Conservation (phyloP, 176 grass and related monocot species). For the Otatea glauca region DNA sequence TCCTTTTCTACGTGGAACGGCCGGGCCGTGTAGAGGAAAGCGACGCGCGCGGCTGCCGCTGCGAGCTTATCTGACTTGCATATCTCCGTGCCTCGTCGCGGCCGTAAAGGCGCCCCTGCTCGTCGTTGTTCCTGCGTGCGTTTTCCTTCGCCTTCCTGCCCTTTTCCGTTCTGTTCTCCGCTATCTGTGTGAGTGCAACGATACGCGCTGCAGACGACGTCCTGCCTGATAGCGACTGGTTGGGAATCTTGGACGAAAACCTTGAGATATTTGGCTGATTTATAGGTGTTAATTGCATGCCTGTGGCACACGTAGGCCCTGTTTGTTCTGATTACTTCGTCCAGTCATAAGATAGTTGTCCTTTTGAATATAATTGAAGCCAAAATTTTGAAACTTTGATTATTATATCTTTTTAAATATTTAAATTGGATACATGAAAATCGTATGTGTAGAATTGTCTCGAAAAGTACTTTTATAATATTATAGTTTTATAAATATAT, state of each 20-base stretch:
- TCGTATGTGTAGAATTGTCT: too few relatives aligned
- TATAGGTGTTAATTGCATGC: neutral
- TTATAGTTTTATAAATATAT: too few relatives aligned
- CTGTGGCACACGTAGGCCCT: too few relatives aligned
- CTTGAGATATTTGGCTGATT: neutral
- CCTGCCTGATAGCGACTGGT: neutral
- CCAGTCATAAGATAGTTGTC: too few relatives aligned
- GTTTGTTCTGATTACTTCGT: too few relatives aligned
- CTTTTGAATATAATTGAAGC: too few relatives aligned
- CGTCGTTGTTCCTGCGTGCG: neutral
- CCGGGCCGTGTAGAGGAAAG: neutral
- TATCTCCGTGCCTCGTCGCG: neutral
- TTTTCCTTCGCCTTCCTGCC: neutral
- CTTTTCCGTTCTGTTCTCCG: neutral
- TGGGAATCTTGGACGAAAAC: slow-evolving; percentile 24
- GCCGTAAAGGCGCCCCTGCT: slow-evolving; percentile 22
- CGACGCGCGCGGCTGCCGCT: neutral
- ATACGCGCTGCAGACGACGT: neutral
- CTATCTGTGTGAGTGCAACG: neutral
- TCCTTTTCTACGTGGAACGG: neutral
- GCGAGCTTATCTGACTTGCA: neutral
- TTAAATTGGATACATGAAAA: too few relatives aligned
- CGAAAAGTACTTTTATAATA: too few relatives aligned
- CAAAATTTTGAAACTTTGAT: too few relatives aligned
- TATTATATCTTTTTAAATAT: too few relatives aligned